Evolutionary conservation across 768 basidiomycete species (phyloP).

Genomic region (Lactarius hatsudake): DNA sequence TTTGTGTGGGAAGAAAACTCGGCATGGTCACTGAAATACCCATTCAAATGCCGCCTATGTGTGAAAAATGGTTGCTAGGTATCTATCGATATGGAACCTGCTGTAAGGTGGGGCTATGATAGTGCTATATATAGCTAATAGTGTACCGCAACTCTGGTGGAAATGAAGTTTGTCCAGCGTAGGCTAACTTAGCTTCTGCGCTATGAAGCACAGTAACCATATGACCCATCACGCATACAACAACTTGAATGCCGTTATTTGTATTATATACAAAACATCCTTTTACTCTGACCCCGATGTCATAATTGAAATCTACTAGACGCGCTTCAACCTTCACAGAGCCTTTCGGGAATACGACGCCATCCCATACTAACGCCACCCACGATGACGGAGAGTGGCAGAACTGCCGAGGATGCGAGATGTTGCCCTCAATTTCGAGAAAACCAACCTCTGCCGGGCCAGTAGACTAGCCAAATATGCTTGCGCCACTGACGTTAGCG

Average conservation of each 20-base stretch:
- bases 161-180: neutral
- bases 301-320: conserved; percentile 12
- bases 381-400: conserved; percentile 18
- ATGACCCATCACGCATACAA: neutral
- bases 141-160: neutral
- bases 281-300: conserved; percentile 19
- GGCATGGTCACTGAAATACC: too few species aligned
- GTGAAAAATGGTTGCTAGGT: too few species aligned
- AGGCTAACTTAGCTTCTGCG: neutral
- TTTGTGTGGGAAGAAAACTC: too few species aligned
- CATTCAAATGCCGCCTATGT: too few species aligned
- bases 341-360: conserved; percentile 15
- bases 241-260: neutral
- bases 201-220: neutral
- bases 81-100: too few species aligned
- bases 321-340: conserved; percentile 6
- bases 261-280: neutral
- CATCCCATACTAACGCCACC: conserved; percentile 5
- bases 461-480: conserved; percentile 46
- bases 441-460: conserved; percentile 36
- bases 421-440: too few species aligned
- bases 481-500: conserved; percentile 42
- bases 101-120: neutral
- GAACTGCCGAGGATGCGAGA: conserved; percentile 21
- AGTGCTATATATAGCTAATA: neutral